Evolutionary conservation across 164 flowering plant genomes (phyloP), one percentile per base, ranked within the genome.

Genomic region (Taxillus chinensis): DNA sequence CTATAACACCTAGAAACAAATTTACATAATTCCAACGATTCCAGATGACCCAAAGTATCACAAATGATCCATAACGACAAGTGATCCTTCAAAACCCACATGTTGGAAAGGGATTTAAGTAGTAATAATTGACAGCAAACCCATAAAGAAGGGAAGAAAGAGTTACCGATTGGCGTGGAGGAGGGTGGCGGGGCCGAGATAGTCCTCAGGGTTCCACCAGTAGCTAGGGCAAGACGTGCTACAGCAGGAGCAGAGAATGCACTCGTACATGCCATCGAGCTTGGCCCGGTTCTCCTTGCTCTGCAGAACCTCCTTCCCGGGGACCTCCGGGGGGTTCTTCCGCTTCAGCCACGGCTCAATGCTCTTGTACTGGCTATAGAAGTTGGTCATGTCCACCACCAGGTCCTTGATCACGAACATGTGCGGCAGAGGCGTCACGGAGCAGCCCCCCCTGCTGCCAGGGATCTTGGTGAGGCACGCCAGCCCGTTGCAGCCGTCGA

Each of bases 341-440:
- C 97, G 68, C 92, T 95, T 95, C 77, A 95, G 67, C 99, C 99
- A 95, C 46, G 99, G 97, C 85, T 95, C 99, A 17, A 95, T 89
- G 59, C 95, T 87, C 86, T 91, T 91, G 59, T 95, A 95, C 92
- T 95, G 99, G 38, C 86, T 89, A 56, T 95, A 95, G 62, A 95
- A 95, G 62, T 95, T 89, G 3, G 99, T 95, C 97, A 95, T 89
- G 64, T 95, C 99, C 61, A 95, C 99, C 40, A 95, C 99, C 62
- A 95, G 70, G 71, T 95, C 99, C 86, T 95, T 95, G 46, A 95
- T 78, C 69, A 95, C 99, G 64, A 81, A 95, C 99, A 95, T 95
- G 68, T 95, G 99, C 6, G 99, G 99, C 79, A 95, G 59, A 15
- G 99, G 99, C 11, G 93, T 91, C 59, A 95, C 67, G 38, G 78